Base-by-base conservation (phyloP, 176 grass and related monocot species). In the Ensete glaucum region DNA sequence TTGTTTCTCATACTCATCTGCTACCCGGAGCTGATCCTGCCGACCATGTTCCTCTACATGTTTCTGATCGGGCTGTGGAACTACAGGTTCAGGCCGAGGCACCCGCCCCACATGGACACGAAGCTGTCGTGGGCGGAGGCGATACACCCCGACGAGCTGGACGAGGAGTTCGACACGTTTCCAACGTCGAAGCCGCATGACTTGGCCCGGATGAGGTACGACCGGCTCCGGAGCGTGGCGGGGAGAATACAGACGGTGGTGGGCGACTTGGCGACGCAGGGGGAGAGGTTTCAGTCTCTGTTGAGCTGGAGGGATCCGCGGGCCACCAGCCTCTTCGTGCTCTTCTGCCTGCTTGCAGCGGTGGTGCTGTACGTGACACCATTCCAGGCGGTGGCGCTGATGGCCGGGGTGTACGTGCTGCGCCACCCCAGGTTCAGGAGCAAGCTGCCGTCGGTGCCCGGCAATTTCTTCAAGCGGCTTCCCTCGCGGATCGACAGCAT, bases 101-200 rank as follows among this genome's bases (percentile, higher is more conserved):
- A 73, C 26, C 78, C 78, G 43, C 56, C 57, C 21, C 57, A 73
- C 69, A 80, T 87, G 89, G 86, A 89, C 75, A 55, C 67, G 67
- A 69, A 84, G 82, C 79, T 92, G 48, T 96, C 89, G 49, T 83
- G 84, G 73, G 85, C 87, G 11, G 92, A 96, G 66, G 60, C 74
- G 29, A 63, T 27, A 4, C 25, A 78, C 75, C 78, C 62, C 0
- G 89, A 96, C 62, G 92, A 92, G 62, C 81, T 96, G 9, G 92
- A 96, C 52, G 92, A 92, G 84, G 89, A 96, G 78, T 70, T 84
- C 34, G 92, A 96, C 80, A 96, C 89, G 17, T 92, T 96, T 76
- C 92, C 87, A 73, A 92, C 86, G 21, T 85, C 92, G 50, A 83
- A 79, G 65, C 21, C 73, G 17, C 80, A 73, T 67, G 84, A 77